Percentiles rank a stretch among this genome's conserved stretches.
Conservation (phyloP, 129 eudicot species). For the Smallanthus sonchifolius region DNA sequence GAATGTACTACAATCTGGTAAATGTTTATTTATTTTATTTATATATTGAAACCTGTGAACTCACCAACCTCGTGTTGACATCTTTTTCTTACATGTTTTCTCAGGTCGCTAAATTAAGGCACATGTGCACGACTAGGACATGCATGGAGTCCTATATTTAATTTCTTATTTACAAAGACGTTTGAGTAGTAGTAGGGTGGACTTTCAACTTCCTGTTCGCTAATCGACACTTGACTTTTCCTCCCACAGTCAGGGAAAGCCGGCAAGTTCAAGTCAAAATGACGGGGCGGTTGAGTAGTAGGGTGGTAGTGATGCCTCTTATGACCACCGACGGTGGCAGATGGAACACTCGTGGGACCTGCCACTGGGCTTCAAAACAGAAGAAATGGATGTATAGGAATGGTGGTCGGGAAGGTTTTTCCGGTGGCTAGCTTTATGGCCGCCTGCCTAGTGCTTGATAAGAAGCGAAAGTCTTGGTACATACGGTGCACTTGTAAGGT, state of each 20-base stretch:
- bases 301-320: slow-evolving; percentile 74
- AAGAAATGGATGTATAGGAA: background rate
- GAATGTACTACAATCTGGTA: no score
- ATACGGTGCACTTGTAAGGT: slow-evolving; percentile 66
- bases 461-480: slow-evolving; percentile 58
- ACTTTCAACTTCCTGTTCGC: slow-evolving; percentile 82
- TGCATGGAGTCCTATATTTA: no score
- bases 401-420: slow-evolving; percentile 34
- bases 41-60: no score
- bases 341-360: slow-evolving; percentile 70
- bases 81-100: no score
- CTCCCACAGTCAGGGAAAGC: slow-evolving; percentile 39
- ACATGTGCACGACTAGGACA: no score
- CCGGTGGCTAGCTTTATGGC: slow-evolving; percentile 97
- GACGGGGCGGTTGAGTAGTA: slow-evolving; percentile 35
- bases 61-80: no score
- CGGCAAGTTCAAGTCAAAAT: slow-evolving; percentile 56
- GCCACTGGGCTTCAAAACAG: slow-evolving; percentile 53
- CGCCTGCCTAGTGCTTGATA: slow-evolving; percentile 95
- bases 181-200: no score
- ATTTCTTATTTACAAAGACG: no score
- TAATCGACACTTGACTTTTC: slow-evolving; percentile 37
- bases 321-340: slow-evolving; percentile 89
- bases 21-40: no score
- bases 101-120: no score